Conservation (phyloP, 2,329 filamentous ascomycete genomes). For the Claviceps pusilla region DNA sequence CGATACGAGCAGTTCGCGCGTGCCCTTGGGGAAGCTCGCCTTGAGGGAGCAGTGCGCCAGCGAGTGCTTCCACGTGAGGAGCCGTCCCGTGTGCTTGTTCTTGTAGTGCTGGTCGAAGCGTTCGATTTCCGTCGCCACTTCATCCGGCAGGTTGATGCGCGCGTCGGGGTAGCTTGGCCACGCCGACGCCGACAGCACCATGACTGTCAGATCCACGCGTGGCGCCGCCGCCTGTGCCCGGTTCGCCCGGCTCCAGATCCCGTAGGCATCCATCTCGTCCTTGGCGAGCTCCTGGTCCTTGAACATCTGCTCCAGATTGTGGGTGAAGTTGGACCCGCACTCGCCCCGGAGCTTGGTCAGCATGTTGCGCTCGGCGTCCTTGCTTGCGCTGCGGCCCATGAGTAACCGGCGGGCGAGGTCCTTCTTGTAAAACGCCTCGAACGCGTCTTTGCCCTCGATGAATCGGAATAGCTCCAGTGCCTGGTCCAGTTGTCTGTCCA, state of each 20-base stretch:
- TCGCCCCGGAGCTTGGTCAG: constrained; percentile 79
- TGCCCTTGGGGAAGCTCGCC: constrained; percentile 62
- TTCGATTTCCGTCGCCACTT: constrained; percentile 61
- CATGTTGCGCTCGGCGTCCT: constrained; percentile 94
- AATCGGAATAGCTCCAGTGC: constrained; percentile 91
- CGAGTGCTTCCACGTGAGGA: constrained; percentile 80
- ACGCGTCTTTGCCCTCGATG: constrained; percentile 91
- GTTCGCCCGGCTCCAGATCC: constrained; percentile 45
- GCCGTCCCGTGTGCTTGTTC: constrained; percentile 73
- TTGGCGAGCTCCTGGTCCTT: constrained; percentile 88
- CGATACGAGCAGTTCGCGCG: constrained; percentile 80
- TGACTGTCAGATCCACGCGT: constrained; percentile 56
- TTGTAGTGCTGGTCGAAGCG: constrained; percentile 79
- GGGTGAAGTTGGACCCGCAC: constrained; percentile 86
- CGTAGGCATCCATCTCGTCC: constrained; percentile 88
- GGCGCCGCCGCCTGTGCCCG: constrained; percentile 30
- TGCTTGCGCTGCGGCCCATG: constrained; percentile 83
- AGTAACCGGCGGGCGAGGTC: constrained; percentile 80
- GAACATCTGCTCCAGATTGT: constrained; percentile 98
- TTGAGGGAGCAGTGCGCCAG: constrained; percentile 82
- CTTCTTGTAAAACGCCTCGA: constrained; percentile 98
- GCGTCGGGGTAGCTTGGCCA: constrained; percentile 85
- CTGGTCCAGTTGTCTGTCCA: constrained; percentile 84
- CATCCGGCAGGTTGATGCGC: constrained; percentile 55
- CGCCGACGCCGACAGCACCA: constrained; percentile 74